These are phyloP conservation scores for Hyaloscypha finlandica DNA, from an alignment of 495 filamentous ascomycete genomes.

Conservation along the genomic window DNA sequence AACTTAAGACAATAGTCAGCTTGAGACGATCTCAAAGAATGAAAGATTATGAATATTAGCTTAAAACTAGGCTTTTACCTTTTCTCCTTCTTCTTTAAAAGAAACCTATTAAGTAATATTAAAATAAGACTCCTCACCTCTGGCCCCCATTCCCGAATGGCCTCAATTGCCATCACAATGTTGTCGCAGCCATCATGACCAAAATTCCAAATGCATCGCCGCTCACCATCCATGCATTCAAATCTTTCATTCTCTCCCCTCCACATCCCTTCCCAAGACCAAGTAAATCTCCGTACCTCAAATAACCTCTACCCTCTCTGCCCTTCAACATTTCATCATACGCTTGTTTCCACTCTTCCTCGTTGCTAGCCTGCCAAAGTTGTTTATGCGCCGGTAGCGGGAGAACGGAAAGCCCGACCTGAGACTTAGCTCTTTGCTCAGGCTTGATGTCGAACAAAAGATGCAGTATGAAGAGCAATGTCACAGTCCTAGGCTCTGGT, in stretches of 20 bases:
- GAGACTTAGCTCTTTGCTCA: slow-evolving; percentile 20
- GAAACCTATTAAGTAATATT: no score
- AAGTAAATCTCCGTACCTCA: slow-evolving; percentile 26
- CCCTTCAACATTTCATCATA: slow-evolving; percentile 27
- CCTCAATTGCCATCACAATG: slow-evolving; percentile 17
- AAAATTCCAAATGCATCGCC: slow-evolving; percentile 21
- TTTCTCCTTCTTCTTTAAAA: no score
- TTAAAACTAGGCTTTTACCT: no score
- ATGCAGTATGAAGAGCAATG: slow-evolving; percentile 24
- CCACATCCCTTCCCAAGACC: slow-evolving; percentile 19
- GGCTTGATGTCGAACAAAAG: slow-evolving; percentile 28
- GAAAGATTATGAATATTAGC: no score
- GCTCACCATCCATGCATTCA: slow-evolving; percentile 28
- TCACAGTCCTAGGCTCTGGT: slow-evolving; percentile 20
- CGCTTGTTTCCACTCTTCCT: slow-evolving; percentile 20
- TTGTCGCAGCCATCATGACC: slow-evolving; percentile 27
- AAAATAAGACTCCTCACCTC: no score
- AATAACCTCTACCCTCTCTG: slow-evolving; percentile 24
- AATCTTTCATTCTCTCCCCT: slow-evolving; percentile 25
- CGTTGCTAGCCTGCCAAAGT: slow-evolving; percentile 22
- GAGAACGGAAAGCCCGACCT: slow-evolving; percentile 25
- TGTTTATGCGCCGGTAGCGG: slow-evolving; percentile 26
- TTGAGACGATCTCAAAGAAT: no score
- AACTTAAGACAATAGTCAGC: no score
- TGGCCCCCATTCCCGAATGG: not conserved